Conservation (phyloP, 176 grass and related monocot genomes). For the Phoenix dactylifera region DNA sequence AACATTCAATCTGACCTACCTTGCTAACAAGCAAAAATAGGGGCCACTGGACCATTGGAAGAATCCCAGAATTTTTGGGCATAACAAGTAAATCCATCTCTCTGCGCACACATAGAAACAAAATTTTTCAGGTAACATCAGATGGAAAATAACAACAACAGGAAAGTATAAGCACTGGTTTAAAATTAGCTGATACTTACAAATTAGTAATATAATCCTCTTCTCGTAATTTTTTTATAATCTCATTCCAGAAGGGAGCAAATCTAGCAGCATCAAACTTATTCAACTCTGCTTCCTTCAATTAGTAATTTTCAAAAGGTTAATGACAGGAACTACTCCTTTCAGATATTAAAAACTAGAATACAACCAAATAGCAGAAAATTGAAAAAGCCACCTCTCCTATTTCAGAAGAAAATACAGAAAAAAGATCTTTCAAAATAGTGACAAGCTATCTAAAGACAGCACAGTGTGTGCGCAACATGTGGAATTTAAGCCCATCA, state of each 20-base stretch:
- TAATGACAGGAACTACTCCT: neutral
- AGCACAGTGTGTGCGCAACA: too few species aligned
- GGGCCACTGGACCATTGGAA: conserved; percentile 90
- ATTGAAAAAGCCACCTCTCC: too few species aligned
- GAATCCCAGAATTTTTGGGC: conserved; percentile 59
- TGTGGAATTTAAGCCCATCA: too few species aligned
- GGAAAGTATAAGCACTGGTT: neutral
- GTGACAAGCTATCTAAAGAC: too few species aligned
- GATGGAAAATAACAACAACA: conserved; percentile 13
- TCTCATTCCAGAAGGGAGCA: conserved; percentile 94
- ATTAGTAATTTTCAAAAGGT: conserved; percentile 3
- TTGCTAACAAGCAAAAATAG: conserved; percentile 93
- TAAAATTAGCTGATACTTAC: conserved; percentile 32
- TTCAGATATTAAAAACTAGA: too few species aligned
- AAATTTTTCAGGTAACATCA: too few species aligned
- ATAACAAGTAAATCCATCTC: conserved; percentile 77
- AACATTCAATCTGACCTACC: conserved; percentile 15
- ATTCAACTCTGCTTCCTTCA: conserved; percentile 45
- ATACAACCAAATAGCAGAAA: too few species aligned
- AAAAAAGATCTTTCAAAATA: too few species aligned
- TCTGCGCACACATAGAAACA: conserved; percentile 18
- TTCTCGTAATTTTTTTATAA: conserved; percentile 72
- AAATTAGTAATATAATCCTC: conserved; percentile 76
- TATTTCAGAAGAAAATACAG: too few species aligned
- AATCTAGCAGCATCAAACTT: conserved; percentile 95